Evolutionary conservation across 2,329 filamentous ascomycete genomes (phyloP).

Genomic region (Microthyrium microscopicum): DNA sequence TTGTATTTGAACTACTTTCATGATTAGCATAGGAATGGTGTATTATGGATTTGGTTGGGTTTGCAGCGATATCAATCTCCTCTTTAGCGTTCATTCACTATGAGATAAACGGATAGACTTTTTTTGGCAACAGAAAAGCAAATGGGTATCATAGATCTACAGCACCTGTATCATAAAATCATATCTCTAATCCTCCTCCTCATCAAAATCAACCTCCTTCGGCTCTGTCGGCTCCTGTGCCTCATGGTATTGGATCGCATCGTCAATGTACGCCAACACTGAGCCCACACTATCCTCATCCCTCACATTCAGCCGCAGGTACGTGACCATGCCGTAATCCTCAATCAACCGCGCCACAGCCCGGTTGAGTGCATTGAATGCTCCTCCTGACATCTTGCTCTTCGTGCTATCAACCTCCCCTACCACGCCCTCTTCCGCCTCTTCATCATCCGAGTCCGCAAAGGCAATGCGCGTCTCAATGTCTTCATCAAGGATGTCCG

Average conservation of each 20-base stretch:
- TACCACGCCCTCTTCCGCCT: conserved; percentile 19
- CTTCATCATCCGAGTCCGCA: conserved; percentile 23
- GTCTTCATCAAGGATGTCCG: conserved; percentile 65
- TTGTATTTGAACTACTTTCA: conserved; percentile 42
- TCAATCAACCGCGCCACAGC: conserved; percentile 87
- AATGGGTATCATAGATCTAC: too few relatives aligned
- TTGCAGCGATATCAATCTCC: too few relatives aligned
- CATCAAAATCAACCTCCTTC: conserved; percentile 16
- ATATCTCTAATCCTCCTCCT: too few relatives aligned
- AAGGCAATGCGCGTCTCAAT: conserved; percentile 22
- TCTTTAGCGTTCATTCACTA: too few relatives aligned
- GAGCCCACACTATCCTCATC: conserved; percentile 80
- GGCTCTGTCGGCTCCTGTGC: conserved; percentile 82
- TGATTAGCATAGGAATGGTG: too few relatives aligned
- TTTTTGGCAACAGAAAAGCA: too few relatives aligned
- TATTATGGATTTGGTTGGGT: too few relatives aligned
- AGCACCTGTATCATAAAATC: too few relatives aligned
- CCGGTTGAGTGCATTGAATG: conserved; percentile 68
- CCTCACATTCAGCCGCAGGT: conserved; percentile 74
- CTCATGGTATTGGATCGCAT: conserved; percentile 85
- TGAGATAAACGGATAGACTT: too few relatives aligned
- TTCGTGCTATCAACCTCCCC: conserved; percentile 47
- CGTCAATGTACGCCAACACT: conserved; percentile 82
- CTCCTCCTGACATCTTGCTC: conserved; percentile 61
- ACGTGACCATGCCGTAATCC: conserved; percentile 96